Evolutionary conservation across 2,329 filamentous ascomycete species (phyloP).

Genomic region (Penicillium griseofulvum): DNA sequence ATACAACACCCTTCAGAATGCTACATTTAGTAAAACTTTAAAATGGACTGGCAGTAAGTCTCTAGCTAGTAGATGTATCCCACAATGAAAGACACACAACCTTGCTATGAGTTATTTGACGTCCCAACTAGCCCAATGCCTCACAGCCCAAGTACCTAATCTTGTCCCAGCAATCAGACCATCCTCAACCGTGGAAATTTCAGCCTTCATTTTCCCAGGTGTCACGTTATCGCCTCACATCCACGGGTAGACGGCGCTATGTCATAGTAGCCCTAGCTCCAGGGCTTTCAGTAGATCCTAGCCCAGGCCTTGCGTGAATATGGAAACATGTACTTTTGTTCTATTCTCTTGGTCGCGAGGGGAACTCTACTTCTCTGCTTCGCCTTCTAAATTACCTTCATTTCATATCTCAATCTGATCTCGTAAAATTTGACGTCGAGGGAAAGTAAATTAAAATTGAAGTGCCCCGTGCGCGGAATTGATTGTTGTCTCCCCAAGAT

Average conservation of each 20-base stretch:
- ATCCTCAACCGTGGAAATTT: neutral
- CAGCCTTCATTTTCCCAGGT: neutral
- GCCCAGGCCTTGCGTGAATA: neutral
- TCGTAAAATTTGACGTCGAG: neutral
- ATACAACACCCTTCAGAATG: neutral
- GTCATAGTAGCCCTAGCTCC: neutral
- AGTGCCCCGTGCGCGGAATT: neutral
- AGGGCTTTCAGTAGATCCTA: neutral
- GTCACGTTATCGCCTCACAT: neutral
- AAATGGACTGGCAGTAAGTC: neutral
- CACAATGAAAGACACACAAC: neutral
- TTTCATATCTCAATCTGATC: neutral
- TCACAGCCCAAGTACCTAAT: neutral
- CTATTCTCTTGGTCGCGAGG: neutral
- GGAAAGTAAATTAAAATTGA: neutral
- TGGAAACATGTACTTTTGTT: constrained; percentile 1
- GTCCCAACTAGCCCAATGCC: neutral
- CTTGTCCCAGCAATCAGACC: neutral
- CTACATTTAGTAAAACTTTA: neutral
- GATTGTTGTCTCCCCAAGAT: neutral
- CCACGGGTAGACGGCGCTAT: neutral
- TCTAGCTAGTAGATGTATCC: neutral
- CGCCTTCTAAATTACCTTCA: neutral
- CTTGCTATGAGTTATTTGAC: neutral
- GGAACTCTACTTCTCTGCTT: neutral